Conservation (phyloP, 768 basidiomycete species). For the Coprinopsis strossmayeri region DNA sequence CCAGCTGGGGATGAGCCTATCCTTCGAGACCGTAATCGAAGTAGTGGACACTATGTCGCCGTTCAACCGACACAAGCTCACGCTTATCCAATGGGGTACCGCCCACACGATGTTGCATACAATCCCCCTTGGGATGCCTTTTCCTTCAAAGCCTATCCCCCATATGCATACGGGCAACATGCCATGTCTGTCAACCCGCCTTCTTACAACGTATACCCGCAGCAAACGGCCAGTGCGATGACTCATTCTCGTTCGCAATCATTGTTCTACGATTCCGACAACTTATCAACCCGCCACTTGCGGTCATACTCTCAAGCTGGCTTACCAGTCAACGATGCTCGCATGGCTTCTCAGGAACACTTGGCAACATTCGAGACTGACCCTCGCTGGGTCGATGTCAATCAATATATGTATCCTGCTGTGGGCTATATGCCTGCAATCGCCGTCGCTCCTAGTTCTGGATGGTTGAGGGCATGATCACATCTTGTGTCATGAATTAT, state of each 20-base stretch:
- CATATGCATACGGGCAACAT: slow-evolving; percentile 31
- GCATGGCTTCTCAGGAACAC: slow-evolving; percentile 36
- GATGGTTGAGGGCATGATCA: slow-evolving; percentile 15
- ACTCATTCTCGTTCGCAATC: slow-evolving; percentile 54
- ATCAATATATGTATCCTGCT: slow-evolving; percentile 31
- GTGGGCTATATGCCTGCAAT: slow-evolving; percentile 34
- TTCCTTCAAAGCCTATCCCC: slow-evolving; percentile 29
- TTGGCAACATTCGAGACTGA: slow-evolving; percentile 29
- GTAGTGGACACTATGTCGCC: slow-evolving; percentile 56
- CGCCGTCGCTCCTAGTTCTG: slow-evolving; percentile 34
- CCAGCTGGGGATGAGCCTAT: slow-evolving; percentile 77
- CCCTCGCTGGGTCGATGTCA: slow-evolving; percentile 34
- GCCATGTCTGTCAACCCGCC: slow-evolving; percentile 24
- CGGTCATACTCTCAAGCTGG: slow-evolving; percentile 57
- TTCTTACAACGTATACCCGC: slow-evolving; percentile 31
- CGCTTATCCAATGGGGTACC: slow-evolving; percentile 30
- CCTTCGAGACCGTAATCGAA: slow-evolving; percentile 43
- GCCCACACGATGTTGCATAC: slow-evolving; percentile 26
- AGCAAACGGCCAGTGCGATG: slow-evolving; percentile 27
- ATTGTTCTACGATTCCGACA: slow-evolving; percentile 46
- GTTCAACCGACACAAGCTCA: slow-evolving; percentile 44
- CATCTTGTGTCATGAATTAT: slow-evolving; percentile 13
- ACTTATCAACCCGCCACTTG: slow-evolving; percentile 35
- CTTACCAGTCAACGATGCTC: slow-evolving; percentile 46
- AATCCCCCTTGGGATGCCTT: slow-evolving; percentile 35